Base-by-base conservation (phyloP, 2,329 filamentous ascomycete genomes). In the Xylaria sp. region DNA sequence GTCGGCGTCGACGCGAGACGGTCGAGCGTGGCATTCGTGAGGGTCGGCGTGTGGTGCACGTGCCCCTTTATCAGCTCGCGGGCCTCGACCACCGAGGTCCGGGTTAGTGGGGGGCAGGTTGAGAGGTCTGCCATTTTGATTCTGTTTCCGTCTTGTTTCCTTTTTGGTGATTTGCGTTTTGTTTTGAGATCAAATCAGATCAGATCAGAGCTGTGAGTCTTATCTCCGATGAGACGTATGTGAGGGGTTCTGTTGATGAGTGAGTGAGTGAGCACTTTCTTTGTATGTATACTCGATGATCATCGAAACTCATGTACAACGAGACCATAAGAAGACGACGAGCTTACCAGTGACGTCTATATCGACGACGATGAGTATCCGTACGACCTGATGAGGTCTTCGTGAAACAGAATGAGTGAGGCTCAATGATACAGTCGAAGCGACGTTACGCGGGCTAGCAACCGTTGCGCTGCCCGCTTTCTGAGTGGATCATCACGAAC, bases 31-130 rank as follows among this genome's bases (percentile, higher is more conserved):
- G 80, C 80, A 75, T 87, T 92, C 59, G 91, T 96, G 7, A 93
- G 79, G 34, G 96, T 85, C 2, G 92, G 92, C 6, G 93, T 97
- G 68, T 79, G 81, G 78, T 97, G 91, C 72, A 97, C 83, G 76
- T 90, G 84, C 0, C 83, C 80, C 69, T 83, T 80, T 72, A 97
- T 91, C 54, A 91, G 80, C 52, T 79, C 74, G 76, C 91, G 88
- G 3, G 93, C 93, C 23, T 79, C 79, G 55, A 84, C 69, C 44
- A 97, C 86, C 11, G 90, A 92, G 55, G 79, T 75, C 51, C 90
- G 86, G 16, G 85, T 91, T 19, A 97, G 82, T 2, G 89, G 88
- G 4, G 79, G 83, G 54, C 80, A 78, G 19, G 79, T 81, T 4
- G 76, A 74, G 6, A 78, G 72, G 69, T 83, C 80, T 50, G 83